phyloP scores from a whole-genome alignment of 768 basidiomycete genomes.

The Mycena galericulata region DNA sequence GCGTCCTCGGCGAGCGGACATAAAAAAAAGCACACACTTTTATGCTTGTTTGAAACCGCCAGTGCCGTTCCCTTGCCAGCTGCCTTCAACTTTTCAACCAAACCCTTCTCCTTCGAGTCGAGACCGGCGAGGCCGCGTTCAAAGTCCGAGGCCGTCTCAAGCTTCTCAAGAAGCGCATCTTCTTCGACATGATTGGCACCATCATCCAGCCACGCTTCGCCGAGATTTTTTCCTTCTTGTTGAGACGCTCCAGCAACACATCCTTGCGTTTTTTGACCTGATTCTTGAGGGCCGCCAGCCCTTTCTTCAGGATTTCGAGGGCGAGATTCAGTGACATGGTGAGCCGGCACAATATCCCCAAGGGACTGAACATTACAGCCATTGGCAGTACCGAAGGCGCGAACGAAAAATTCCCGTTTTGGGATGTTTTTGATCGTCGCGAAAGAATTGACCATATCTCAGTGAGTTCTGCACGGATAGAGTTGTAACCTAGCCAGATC shows the following conservation, averaged over 20 bases:
- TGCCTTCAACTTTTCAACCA: neutral
- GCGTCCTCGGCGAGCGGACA: neutral
- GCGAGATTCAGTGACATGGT: neutral
- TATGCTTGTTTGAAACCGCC: neutral
- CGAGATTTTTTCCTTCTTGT: neutral
- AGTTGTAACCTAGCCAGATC: no score
- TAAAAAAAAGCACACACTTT: neutral
- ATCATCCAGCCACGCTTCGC: neutral
- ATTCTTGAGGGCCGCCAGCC: neutral
- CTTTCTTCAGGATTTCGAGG: neutral
- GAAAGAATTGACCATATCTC: no score
- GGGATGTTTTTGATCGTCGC: no score
- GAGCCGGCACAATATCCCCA: neutral
- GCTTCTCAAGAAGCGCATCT: neutral
- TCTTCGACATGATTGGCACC: neutral
- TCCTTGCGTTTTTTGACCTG: neutral
- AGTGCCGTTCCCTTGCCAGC: neutral
- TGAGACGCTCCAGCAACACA: neutral
- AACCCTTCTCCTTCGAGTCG: neutral
- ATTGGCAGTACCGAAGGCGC: no score
- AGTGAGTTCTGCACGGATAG: no score
- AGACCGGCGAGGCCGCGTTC: neutral
- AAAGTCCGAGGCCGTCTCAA: neutral
- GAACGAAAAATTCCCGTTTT: no score
- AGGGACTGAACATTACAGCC: no score